Conservation (phyloP, 768 basidiomycete genomes). For the Tylopilus plumbeoviolaceoides region DNA sequence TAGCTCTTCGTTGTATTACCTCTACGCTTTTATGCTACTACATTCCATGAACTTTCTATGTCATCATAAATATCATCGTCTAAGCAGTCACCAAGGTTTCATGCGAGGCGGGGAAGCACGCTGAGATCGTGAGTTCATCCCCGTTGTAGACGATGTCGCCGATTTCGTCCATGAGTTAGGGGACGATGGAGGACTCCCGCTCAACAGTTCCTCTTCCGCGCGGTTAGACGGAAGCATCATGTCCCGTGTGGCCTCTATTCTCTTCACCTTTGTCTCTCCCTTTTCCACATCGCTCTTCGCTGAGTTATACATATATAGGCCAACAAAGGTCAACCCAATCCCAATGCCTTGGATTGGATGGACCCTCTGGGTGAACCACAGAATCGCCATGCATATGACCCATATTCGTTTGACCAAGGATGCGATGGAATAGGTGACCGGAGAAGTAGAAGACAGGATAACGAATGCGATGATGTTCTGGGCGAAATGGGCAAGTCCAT, state of each 20-base stretch:
- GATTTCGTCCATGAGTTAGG: slow-evolving; percentile 5
- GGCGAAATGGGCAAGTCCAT: slow-evolving; percentile 93
- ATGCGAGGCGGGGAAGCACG: not conserved
- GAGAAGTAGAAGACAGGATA: slow-evolving; percentile 92
- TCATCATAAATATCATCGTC: slow-evolving; percentile 25
- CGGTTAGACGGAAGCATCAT: slow-evolving; percentile 67
- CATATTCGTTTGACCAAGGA: slow-evolving; percentile 96
- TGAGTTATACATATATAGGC: slow-evolving; percentile 94
- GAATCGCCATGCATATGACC: slow-evolving; percentile 95
- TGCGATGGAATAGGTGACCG: slow-evolving; percentile 98
- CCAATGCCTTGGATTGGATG: slow-evolving; percentile 84
- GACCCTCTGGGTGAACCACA: slow-evolving; percentile 91
- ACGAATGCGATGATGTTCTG: slow-evolving; percentile 98
- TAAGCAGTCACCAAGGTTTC: slow-evolving; percentile 18
- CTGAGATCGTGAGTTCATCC: slow-evolving; percentile 20
- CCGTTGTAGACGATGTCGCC: slow-evolving; percentile 22
- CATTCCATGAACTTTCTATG: slow-evolving; percentile 1
- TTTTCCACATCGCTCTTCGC: slow-evolving; percentile 90
- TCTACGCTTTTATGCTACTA: slow-evolving; percentile 10
- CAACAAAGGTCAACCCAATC: slow-evolving; percentile 85
- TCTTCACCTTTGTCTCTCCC: slow-evolving; percentile 84
- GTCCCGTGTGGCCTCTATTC: slow-evolving; percentile 68
- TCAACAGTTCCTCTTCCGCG: slow-evolving; percentile 51
- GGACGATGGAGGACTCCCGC: slow-evolving; percentile 34
- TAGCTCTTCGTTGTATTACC: slow-evolving; percentile 10